Evolutionary conservation across 129 eudicot genomes (phyloP), one percentile per base, ranked within the genome.

Genomic region (Pseudognaphalium luteoalbum): DNA sequence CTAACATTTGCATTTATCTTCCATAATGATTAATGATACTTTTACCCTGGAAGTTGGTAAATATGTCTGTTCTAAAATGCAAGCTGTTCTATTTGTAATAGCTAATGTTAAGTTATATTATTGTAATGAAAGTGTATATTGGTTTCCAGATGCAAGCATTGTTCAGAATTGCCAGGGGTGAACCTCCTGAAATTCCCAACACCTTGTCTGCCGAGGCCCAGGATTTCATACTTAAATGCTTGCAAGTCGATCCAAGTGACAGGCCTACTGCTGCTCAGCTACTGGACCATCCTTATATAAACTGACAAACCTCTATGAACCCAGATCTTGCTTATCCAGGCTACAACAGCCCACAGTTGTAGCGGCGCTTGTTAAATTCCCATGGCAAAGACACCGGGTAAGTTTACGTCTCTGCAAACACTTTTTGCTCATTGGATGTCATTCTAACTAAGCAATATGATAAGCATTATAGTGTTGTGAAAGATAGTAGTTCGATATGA

Each of bases 161-260:
- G 52, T 86, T 84, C 81, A 84, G 81, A 78, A 92, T 92, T 51
- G 92, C 93, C 64, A 81, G 61, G 74, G 96, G 96, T 66, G 82
- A 76, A 34, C 93, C 62, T 39, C 98, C 98, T 14, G 83, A 74
- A 12, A 81, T 92, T 41, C 93, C 98, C 29, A 41, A 81, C 68
- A 69, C 90, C 20, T 77, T 92, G 77, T 92, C 98, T 66, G 68
- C 63, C 8, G 92, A 87, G 74, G 91, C 91, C 4, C 76, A 28
- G 14, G 88, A 88, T 88, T 88, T 91, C 71, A 81, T 88, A 35
- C 65, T 80, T 37, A 58, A 64, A 52, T 88, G 91, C 74, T 85
- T 91, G 78, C 77, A 83, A 80, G 90, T 86, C 41, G 71, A 86
- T 33, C 94, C 97, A 25, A 70, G 79, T 56, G 72, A 81, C 28